Evolutionary conservation across 1,284 basidiomycete genomes (phyloP).

Genomic region (Microbotryum violaceum): DNA sequence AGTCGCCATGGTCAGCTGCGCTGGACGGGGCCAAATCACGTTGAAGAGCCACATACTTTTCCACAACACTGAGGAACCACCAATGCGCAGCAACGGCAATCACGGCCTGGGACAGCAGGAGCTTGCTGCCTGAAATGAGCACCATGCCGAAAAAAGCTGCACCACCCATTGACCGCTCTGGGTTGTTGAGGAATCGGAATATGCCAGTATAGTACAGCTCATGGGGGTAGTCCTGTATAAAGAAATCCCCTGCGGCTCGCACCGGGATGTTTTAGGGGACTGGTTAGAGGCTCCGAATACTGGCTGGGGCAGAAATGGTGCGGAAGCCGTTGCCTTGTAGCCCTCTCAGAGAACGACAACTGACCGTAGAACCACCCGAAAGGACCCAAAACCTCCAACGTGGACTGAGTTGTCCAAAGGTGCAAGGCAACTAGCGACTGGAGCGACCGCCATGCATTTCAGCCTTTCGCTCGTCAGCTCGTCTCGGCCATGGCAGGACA

Average conservation of each 20-base stretch:
- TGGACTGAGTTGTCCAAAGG: slow-evolving; percentile 81
- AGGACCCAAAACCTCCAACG: slow-evolving; percentile 83
- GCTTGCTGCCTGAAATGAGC: slow-evolving; percentile 79
- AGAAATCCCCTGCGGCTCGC: slow-evolving; percentile 61
- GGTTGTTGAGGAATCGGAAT: slow-evolving; percentile 76
- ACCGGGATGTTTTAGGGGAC: slow-evolving; percentile 18
- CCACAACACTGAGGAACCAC: slow-evolving; percentile 45
- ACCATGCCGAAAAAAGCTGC: slow-evolving; percentile 91
- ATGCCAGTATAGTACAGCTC: slow-evolving; percentile 94
- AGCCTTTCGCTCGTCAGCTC: slow-evolving; percentile 5
- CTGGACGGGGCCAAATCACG: background rate
- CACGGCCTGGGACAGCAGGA: slow-evolving; percentile 76
- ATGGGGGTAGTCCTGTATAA: slow-evolving; percentile 79
- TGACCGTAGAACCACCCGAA: slow-evolving; percentile 92
- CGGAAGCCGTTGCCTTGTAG: background rate
- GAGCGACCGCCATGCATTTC: slow-evolving; percentile 1
- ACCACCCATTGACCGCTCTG: slow-evolving; percentile 83
- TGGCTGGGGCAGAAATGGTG: background rate
- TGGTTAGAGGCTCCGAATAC: too few species aligned
- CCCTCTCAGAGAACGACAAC: background rate
- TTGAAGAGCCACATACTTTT: slow-evolving; percentile 55
- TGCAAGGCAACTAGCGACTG: slow-evolving; percentile 81
- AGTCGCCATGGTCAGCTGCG: background rate
- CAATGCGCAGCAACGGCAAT: slow-evolving; percentile 59
- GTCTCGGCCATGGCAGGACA: background rate